Conservation (phyloP, 2,329 filamentous ascomycete genomes). For the Thermothelomyces thermophilus region DNA sequence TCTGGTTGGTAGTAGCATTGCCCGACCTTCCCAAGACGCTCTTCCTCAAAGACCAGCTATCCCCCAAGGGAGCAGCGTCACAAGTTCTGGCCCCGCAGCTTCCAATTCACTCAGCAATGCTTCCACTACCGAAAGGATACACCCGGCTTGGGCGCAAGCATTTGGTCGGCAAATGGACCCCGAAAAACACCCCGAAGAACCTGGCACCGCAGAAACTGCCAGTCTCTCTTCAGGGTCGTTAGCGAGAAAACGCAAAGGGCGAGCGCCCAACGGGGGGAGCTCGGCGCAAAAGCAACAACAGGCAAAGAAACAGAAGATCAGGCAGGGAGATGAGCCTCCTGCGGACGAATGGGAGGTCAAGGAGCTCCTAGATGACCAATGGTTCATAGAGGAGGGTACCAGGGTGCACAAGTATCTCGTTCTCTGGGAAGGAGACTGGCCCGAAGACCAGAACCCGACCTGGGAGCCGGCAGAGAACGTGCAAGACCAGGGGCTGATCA, state of each 20-base stretch:
- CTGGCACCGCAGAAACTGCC: background rate
- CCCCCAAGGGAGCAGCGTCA: background rate
- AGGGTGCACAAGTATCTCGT: constrained; percentile 44
- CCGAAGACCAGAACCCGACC: constrained; percentile 47
- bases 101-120: background rate
- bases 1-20: constrained; percentile 17
- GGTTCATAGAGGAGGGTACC: constrained; percentile 33
- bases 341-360: constrained; percentile 25
- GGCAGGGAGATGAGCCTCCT: constrained; percentile 17
- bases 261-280: background rate
- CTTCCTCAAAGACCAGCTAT: background rate
- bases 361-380: constrained; percentile 28
- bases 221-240: background rate
- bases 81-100: background rate
- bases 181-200: background rate
- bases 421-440: constrained; percentile 53
- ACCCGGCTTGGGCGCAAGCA: constrained; percentile 12
- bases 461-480: constrained; percentile 54
- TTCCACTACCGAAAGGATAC: background rate
- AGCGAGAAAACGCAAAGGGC: constrained; percentile 9
- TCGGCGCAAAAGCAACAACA: constrained; percentile 2
- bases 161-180: background rate
- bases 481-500: constrained; percentile 33
- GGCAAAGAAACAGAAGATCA: constrained; percentile 3
- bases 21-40: background rate